phyloP scores from a whole-genome alignment of 139 green algal genomes.

The Asterochloris erici region DNA sequence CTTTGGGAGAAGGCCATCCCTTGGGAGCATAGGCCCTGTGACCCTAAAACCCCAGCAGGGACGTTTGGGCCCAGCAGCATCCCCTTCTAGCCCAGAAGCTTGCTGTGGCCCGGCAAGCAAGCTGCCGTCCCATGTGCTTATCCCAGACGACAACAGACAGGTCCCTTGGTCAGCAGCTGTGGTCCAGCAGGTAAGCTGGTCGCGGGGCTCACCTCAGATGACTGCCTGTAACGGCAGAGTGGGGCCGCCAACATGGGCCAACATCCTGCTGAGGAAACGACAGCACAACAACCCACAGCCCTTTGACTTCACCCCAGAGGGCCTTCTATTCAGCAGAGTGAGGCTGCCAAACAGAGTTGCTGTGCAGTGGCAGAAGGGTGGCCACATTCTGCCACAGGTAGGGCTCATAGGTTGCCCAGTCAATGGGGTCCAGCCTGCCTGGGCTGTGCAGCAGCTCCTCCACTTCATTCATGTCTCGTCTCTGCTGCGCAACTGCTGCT shows the following conservation, averaged over 20 bases:
- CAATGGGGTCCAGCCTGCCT: constrained; percentile 88
- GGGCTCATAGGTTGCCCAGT: constrained; percentile 97
- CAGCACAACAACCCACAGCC: not conserved
- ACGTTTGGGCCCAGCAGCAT: too few relatives aligned
- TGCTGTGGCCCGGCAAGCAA: too few relatives aligned
- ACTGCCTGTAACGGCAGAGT: not conserved
- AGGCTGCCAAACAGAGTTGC: constrained; percentile 76
- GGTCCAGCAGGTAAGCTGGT: not conserved
- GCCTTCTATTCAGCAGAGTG: constrained; percentile 40
- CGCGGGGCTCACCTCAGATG: not conserved
- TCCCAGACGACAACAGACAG: too few relatives aligned
- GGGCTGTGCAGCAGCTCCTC: constrained; percentile 20
- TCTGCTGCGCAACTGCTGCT: too few relatives aligned
- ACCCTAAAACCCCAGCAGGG: too few relatives aligned
- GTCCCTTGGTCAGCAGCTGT: too few relatives aligned
- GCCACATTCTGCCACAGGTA: constrained; percentile 81
- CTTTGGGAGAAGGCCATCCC: too few relatives aligned
- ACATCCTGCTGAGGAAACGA: not conserved
- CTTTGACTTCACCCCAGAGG: not conserved
- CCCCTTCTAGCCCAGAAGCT: too few relatives aligned
- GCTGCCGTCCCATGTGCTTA: too few relatives aligned
- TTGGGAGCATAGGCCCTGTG: too few relatives aligned
- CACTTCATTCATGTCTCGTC: not conserved
- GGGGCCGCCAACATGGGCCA: not conserved
- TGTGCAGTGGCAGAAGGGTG: constrained; percentile 56